Evolutionary conservation across 768 basidiomycete genomes (phyloP), one percentile per base, ranked within the genome.

Genomic region (Boletus sp.): DNA sequence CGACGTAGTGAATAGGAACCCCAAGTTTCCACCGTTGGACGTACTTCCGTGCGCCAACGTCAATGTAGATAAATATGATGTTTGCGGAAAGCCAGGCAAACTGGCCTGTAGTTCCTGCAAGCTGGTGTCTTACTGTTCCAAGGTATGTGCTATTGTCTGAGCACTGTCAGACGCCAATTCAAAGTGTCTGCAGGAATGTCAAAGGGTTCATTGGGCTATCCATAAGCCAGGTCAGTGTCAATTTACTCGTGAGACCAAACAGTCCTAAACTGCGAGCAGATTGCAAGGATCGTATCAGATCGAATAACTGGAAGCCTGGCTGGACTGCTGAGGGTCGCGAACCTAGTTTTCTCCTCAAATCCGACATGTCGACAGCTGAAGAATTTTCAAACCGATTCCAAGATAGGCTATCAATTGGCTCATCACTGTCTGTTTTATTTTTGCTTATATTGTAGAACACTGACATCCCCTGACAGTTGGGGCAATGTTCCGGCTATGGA

Each of bases 61-160:
- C 25, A 55, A 72, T 30, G 57, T 56, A 7, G 45, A 57, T 1
- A 60, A 59, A n/a, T 51, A 64, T 44, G 51, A 39, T 14, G 49
- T 23, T 21, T 77, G 76, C 53, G 42, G 58, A 14, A 65, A 71
- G 0, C 64, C 60, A 10, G 77, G 75, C 5, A 71, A 58, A 15
- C 53, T 59, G 29, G 49, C 66, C 10, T 70, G 68, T 42, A 53
- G 61, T 30, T 50, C 58, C 21, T 79, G 77, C 59, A 70, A 56
- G 46, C 58, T 79, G 15, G 77, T 78, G 2, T 73, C 72, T 19
- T 79, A 79, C 55, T 79, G 79, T 57, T 79, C 78, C 9, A 73
- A 65, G 55, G 67, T 61, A 44, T 35, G 43, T 1, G 21, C 11
- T 21, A 2, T 55, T 27, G 33, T 44, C 7, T 7, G 33, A 13